phyloP scores from a whole-genome alignment of 305 asterid species.

The Fraxinus albicans region DNA sequence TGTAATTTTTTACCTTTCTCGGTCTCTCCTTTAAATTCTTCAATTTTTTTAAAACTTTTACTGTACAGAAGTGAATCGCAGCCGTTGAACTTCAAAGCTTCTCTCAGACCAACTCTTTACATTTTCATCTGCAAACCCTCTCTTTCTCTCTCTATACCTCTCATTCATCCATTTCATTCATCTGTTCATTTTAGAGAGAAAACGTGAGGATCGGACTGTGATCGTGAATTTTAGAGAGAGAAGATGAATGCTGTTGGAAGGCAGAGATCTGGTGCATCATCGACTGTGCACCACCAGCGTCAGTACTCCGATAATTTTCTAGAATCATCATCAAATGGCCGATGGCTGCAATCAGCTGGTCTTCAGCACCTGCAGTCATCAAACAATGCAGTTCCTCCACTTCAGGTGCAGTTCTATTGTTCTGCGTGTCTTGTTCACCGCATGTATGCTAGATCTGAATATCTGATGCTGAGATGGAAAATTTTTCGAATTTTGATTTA shows the following conservation, averaged over 20 bases:
- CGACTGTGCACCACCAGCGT: conserved; percentile 83
- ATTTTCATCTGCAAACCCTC: conserved; percentile 12
- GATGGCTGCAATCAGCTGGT: conserved; percentile 99
- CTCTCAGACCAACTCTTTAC: conserved; percentile 20
- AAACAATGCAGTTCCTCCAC: conserved; percentile 56
- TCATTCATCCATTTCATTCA: conserved; percentile 16
- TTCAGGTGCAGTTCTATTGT: conserved; percentile 42
- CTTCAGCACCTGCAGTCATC: conserved; percentile 87
- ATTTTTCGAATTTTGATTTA: neutral
- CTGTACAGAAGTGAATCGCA: conserved; percentile 27
- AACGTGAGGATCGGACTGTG: conserved; percentile 7
- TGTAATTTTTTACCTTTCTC: neutral
- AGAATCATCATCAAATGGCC: conserved; percentile 72
- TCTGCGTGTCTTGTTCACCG: neutral
- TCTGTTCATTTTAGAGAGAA: conserved; percentile 1
- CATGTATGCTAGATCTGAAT: conserved; percentile 14
- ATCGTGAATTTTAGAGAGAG: conserved; percentile 20
- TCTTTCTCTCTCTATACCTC: conserved; percentile 5
- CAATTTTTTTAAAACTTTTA: neutral
- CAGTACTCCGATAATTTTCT: conserved; percentile 81
- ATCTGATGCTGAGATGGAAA: conserved; percentile 35
- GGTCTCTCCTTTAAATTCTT: conserved; percentile 13
- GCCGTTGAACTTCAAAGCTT: conserved; percentile 48
- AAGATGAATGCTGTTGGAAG: conserved; percentile 84
- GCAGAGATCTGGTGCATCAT: conserved; percentile 75